phyloP scores from a whole-genome alignment of 2,329 filamentous ascomycete genomes.

The Sclerotinia trifoliorum region DNA sequence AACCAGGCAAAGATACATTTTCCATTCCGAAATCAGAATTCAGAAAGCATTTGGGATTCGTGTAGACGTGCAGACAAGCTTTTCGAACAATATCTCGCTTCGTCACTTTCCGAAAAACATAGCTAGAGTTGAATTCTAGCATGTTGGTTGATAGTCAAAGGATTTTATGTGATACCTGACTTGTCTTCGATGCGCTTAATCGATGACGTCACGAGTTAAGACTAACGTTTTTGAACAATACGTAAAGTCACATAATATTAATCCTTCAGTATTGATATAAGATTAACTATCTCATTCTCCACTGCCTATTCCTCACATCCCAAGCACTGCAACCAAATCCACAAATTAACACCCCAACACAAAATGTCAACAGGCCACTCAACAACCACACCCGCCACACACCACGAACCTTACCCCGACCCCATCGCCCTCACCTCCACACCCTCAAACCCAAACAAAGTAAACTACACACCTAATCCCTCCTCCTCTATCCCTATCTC shows the following conservation, averaged over 20 bases:
- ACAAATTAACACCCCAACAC: background rate
- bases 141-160: no score
- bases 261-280: background rate
- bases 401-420: slow-evolving; percentile 24
- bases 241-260: background rate
- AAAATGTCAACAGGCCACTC: background rate
- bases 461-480: slow-evolving; percentile 47
- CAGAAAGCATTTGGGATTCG: no score
- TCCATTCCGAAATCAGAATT: no score
- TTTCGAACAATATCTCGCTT: no score
- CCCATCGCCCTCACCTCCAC: slow-evolving; percentile 17
- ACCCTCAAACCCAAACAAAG: slow-evolving; percentile 25
- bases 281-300: background rate
- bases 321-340: background rate
- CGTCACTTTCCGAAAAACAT: no score
- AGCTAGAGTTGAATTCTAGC: background rate
- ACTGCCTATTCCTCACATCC: background rate
- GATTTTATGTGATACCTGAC: background rate
- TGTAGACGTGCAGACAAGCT: no score
- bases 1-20: no score
- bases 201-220: slow-evolving; percentile 1
- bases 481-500: slow-evolving; percentile 38
- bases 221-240: background rate
- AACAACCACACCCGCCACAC: background rate
- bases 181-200: background rate